phyloP scores from a whole-genome alignment of 768 basidiomycete genomes.

The Rhodocollybia butyracea region DNA sequence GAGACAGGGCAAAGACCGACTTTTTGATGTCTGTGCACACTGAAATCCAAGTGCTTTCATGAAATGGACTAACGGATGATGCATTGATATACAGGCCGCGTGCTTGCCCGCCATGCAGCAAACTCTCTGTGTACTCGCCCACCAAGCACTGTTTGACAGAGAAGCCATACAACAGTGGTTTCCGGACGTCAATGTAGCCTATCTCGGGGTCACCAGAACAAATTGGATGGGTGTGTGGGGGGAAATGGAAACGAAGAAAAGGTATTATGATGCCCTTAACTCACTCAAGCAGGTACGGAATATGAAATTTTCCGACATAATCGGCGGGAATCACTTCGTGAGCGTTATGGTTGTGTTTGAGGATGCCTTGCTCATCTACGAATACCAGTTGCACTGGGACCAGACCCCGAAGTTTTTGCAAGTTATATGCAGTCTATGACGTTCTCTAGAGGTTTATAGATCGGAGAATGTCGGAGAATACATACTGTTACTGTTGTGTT shows the following conservation, averaged over 20 bases:
- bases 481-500: no score
- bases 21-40: conserved; percentile 3
- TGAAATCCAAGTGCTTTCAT: not conserved
- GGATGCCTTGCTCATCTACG: not conserved
- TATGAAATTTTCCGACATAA: not conserved
- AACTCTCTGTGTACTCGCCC: not conserved
- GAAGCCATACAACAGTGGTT: not conserved
- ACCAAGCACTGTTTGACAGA: conserved; percentile 9
- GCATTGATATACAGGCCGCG: no score
- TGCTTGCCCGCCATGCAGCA: not conserved
- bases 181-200: conserved; percentile 1
- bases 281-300: not conserved
- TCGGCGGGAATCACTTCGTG: conserved; percentile 2
- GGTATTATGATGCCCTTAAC: not conserved
- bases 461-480: no score
- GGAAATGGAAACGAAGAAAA: conserved; percentile 9
- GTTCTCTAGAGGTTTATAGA: no score
- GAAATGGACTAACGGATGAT: not conserved
- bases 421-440: no score
- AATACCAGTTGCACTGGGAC: not conserved
- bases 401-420: not conserved
- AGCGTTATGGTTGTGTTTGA: not conserved
- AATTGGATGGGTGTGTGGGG: conserved; percentile 10
- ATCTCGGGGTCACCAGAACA: conserved; percentile 2
- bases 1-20: conserved; percentile 2